Percentiles rank a stretch among this genome's conserved stretches.
These are phyloP conservation scores for Diospyros kaki DNA, from an alignment of 148 eudicot genomes.

Conservation along the genomic window DNA sequence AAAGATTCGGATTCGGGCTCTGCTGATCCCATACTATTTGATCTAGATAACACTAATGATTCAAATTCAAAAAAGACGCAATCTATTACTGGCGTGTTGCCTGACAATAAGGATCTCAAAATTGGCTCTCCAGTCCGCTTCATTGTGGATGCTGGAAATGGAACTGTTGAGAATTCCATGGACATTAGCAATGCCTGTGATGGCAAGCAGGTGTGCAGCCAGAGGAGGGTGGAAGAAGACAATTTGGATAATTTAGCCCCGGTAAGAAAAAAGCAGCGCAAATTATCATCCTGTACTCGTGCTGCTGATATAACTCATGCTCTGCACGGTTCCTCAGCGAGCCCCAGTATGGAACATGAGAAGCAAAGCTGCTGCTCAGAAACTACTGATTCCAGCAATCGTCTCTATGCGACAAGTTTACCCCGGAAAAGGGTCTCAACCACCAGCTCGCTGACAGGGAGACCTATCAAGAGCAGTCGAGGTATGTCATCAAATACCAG, in stretches of 20 bases:
- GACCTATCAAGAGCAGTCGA: constrained; percentile 25
- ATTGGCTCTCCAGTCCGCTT: not conserved
- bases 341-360: constrained; percentile 16
- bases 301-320: constrained; percentile 10
- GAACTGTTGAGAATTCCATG: constrained; percentile 3
- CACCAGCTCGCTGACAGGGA: constrained; percentile 21
- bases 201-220: constrained; percentile 16
- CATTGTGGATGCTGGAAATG: not conserved
- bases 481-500: constrained; percentile 3
- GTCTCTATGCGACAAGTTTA: not conserved
- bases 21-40: not conserved
- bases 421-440: constrained; percentile 19
- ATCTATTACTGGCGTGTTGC: constrained; percentile 1
- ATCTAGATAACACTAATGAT: not conserved
- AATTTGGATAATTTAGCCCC: constrained; percentile 21
- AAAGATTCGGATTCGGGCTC: constrained; percentile 32
- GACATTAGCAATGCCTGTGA: constrained; percentile 6
- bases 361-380: constrained; percentile 22
- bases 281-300: constrained; percentile 22
- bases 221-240: constrained; percentile 16
- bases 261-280: constrained; percentile 18
- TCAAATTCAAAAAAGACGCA: not conserved
- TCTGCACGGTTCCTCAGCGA: not conserved
- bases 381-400: constrained; percentile 15
- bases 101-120: constrained; percentile 11